Base-by-base conservation (phyloP, 257 asterid species). In the Prunella vulgaris region DNA sequence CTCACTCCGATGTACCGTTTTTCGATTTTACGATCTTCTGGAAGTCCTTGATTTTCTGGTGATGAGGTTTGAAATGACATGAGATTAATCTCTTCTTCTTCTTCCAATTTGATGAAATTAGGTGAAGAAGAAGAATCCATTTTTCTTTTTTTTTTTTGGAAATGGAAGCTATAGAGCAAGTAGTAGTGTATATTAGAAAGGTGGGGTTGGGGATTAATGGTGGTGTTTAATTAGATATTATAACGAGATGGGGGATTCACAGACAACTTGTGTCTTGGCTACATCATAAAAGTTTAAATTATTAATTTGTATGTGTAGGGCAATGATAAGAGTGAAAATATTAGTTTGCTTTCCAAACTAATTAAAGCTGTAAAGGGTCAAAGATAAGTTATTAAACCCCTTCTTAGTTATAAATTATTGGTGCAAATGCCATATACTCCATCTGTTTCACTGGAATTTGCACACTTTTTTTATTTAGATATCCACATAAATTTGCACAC, bases 1-100 rank as follows among this genome's bases (percentile, higher is more conserved):
- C 83, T 51, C 0, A 79, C 83, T 5, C 83, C 83, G 14, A 79
- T 71, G 56, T 65, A 79, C 17, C 61, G 69, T 24, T 42, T 69
- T 12, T 73, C 74, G 21, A 1, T 61, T 37, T 28, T 62, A 6
- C 4, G 27, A 14, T 9, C 17, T 15, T 65, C 10, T 18, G 13
- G 30, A 17, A n/a, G n/a, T n/a, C n/a, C n/a, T n/a, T n/a, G 27
- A n/a, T 24, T 8, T 27, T 22, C 48, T 9, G 21, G 4, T 17
- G 62, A 18, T 7, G 40, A 42, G n/a, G 7, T 30, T 28, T 56
- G 28, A 65, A 73, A 73, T 40, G 68, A 66, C 17, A 73, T 40
- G 6, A 64, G 42, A 33, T 53, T 15, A 22, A 44, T 1, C 17
- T 65, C 60, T 42, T 40, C 60, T 42, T 40, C 52, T 42, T 63